A percentile compares a stretch with the other conserved stretches of the same genome.
These are phyloP conservation scores for Phaffia tasmanica DNA, from an alignment of 768 basidiomycete species.

Conservation along the genomic window DNA sequence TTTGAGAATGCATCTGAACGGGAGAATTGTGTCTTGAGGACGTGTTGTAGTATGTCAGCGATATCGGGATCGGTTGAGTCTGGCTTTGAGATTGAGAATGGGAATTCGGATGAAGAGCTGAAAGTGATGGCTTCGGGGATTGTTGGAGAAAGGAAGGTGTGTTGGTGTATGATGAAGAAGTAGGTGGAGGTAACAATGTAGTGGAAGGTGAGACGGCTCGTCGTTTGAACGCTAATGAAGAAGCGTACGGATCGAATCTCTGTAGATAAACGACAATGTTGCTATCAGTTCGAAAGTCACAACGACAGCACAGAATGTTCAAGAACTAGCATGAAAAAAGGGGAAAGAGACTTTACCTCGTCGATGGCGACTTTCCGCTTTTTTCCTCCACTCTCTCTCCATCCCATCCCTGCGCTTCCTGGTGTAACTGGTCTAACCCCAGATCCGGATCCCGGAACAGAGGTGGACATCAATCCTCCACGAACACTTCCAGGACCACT, in stretches of 20 bases:
- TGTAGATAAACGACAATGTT: not conserved
- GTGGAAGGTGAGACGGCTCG: conserved; percentile 16
- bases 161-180: no score
- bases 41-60: not conserved
- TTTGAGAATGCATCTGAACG: not conserved
- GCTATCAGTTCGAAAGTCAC: not conserved
- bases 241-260: conserved; percentile 9
- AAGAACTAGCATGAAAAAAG: not conserved
- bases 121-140: not conserved
- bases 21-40: not conserved
- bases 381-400: conserved; percentile 3
- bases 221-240: conserved; percentile 8
- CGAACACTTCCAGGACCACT: not conserved
- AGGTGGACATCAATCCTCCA: not conserved
- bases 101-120: not conserved
- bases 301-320: not conserved
- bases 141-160: conserved; percentile 10
- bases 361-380: conserved; percentile 16
- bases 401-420: conserved; percentile 1
- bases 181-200: no score
- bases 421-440: not conserved
- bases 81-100: not conserved
- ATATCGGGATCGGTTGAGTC: not conserved
- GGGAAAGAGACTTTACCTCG: not conserved
- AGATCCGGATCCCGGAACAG: not conserved